These are phyloP conservation scores for Candida insectorum DNA, from an alignment of 805 yeast genomes.

Conservation along the genomic window DNA sequence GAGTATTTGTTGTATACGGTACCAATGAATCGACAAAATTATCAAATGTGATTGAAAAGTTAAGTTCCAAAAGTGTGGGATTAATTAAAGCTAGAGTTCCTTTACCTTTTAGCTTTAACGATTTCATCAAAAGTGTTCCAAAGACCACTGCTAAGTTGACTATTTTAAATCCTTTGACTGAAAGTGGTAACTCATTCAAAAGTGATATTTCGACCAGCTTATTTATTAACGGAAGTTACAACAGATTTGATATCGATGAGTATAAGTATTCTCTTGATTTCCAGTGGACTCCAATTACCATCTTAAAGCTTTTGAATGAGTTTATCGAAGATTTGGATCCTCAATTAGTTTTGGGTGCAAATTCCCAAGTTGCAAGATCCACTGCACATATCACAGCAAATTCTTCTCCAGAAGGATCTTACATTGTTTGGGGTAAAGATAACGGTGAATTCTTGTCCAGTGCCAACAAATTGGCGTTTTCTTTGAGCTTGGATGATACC, in stretches of 20 bases:
- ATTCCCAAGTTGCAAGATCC: constrained; percentile 10
- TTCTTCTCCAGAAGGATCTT: constrained; percentile 43
- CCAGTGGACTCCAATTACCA: constrained; percentile 55
- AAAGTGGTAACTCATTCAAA: constrained; percentile 47
- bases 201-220: constrained; percentile 73
- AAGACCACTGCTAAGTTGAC: constrained; percentile 54
- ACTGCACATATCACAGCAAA: constrained; percentile 28
- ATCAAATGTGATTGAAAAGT: constrained; percentile 36
- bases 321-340: constrained; percentile 32
- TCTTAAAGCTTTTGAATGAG: constrained; percentile 45
- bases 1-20: constrained; percentile 82
- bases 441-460: constrained; percentile 51
- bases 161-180: constrained; percentile 42
- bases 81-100: constrained; percentile 73
- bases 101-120: constrained; percentile 67
- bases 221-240: constrained; percentile 46
- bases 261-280: constrained; percentile 50
- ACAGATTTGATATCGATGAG: constrained; percentile 43
- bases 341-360: constrained; percentile 9
- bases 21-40: constrained; percentile 61
- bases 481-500: constrained; percentile 61
- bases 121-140: constrained; percentile 61
- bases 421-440: constrained; percentile 68
- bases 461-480: constrained; percentile 63
- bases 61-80: constrained; percentile 48